Evolutionary conservation across 805 yeast species (phyloP).

Genomic region (Wickerhamiella dianesei): DNA sequence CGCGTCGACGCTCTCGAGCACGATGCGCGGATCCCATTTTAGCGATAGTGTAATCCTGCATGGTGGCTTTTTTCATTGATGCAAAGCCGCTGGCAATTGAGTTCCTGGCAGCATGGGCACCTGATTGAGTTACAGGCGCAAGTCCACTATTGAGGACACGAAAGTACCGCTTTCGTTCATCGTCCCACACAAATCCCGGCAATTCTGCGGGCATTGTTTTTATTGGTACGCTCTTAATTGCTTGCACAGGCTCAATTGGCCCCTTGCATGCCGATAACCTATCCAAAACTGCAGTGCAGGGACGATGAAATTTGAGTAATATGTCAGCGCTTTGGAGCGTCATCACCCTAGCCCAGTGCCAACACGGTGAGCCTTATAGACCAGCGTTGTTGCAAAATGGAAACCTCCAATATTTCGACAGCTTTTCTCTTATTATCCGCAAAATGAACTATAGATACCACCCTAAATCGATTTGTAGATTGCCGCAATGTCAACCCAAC

Average conservation of each 20-base stretch:
- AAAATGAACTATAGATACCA: no score
- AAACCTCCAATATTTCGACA: no score
- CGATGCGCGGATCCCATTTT: neutral
- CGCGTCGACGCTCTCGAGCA: neutral
- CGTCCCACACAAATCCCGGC: conserved; percentile 17
- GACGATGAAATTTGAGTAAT: neutral
- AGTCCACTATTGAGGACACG: conserved; percentile 10
- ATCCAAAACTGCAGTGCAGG: neutral
- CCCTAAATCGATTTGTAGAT: no score
- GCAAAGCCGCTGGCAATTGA: neutral
- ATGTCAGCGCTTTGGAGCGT: neutral
- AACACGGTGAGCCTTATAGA: no score
- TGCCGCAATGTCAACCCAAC: no score
- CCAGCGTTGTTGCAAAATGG: no score
- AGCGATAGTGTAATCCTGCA: neutral
- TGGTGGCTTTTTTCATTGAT: neutral
- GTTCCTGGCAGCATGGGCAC: neutral
- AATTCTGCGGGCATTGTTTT: conserved; percentile 6
- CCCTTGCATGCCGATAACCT: no score
- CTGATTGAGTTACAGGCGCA: conserved; percentile 2
- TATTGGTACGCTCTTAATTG: neutral
- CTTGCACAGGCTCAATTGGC: neutral
- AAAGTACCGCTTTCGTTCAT: conserved; percentile 11
- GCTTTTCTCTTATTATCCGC: no score
- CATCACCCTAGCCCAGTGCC: no score